Base-by-base conservation (phyloP, 2,329 filamentous ascomycete species). In the Pestalotiopsis sp. region DNA sequence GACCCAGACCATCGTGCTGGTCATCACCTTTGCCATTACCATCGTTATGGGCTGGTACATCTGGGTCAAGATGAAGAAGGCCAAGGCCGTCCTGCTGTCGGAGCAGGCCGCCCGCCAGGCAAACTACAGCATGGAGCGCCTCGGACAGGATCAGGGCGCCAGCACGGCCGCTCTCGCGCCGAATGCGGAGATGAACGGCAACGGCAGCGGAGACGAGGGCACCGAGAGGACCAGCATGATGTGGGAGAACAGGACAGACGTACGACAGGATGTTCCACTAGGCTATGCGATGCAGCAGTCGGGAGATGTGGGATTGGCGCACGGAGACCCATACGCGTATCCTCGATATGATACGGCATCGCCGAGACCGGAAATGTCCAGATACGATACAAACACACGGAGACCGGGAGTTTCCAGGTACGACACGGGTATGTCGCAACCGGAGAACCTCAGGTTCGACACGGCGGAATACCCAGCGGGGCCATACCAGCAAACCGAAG, bases 11-110 rank as follows among this genome's bases (percentile, higher is more conserved):
- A 72, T 79, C 38, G 76, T 82, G 1, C 75, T 82, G 17, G 76
- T 71, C 27, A 69, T 78, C 25, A 79, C 79, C 0, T 77, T 78
- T 17, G 67, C 76, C 7, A 68, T 81, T 55, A 83, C 81, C 17
- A 70, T 83, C 23, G 71, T 76, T 5, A 75, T 80, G 14, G 80
- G 77, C 0, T 74, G 74, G 1, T 82, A 79, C 67, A 79, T 83
- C 38, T 80, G 76, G 70, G 72, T 69, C 66, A 80, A 79, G 73
- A 80, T 83, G 78, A 71, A 75, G 9, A 71, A 69, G 12, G 75
- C 76, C 62, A 81, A 81, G 74, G 74, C 72, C 67, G 67, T 74
- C 20, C 71, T 82, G 60, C 64, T 81, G n/a, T 72, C 69, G 39
- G 79, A 81, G 71, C 79, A 82, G 70, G 76, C 67, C 2, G 69